These are phyloP conservation scores for Mycosphaerella sp. DNA, from an alignment of 2,329 filamentous ascomycete species.

Conservation along the genomic window DNA sequence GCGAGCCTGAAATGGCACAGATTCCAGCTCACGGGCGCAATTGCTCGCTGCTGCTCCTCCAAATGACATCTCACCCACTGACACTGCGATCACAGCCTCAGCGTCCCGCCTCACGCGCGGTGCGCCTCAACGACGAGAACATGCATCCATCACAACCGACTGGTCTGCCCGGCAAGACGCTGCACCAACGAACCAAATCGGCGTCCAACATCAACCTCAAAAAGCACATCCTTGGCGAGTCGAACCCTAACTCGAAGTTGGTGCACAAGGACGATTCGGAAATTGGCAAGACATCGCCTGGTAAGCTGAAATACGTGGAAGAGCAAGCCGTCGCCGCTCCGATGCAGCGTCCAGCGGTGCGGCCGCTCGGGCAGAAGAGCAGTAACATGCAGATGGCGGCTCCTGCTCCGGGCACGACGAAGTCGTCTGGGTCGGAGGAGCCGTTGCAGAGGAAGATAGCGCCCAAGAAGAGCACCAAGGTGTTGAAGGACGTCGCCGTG, in stretches of 20 bases:
- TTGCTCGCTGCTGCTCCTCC: neutral
- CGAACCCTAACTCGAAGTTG: constrained; percentile 28
- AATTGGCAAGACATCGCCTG: constrained; percentile 43
- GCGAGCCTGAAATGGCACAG: neutral
- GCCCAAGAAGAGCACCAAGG: constrained; percentile 31
- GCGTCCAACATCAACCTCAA: constrained; percentile 19
- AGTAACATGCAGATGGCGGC: constrained; percentile 18
- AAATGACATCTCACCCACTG: constrained; percentile 23
- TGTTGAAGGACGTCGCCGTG: constrained; percentile 25
- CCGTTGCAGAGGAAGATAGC: constrained; percentile 24
- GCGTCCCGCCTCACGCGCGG: constrained; percentile 49
- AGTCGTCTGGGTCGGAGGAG: constrained; percentile 9
- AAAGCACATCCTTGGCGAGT: constrained; percentile 38
- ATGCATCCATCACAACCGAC: constrained; percentile 39
- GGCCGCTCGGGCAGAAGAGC: constrained; percentile 40
- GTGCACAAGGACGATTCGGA: constrained; percentile 52
- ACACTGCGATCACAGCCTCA: constrained; percentile 54
- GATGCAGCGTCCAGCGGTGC: constrained; percentile 54
- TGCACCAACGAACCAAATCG: constrained; percentile 80
- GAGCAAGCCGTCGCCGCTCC: constrained; percentile 41
- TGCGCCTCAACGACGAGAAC: constrained; percentile 68
- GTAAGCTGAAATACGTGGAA: constrained; percentile 29
- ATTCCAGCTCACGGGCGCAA: neutral
- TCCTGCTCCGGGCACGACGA: constrained; percentile 10
- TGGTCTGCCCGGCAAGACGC: constrained; percentile 48